phyloP scores from a whole-genome alignment of 2,329 filamentous ascomycete species.

The Orbilia oligospora region DNA sequence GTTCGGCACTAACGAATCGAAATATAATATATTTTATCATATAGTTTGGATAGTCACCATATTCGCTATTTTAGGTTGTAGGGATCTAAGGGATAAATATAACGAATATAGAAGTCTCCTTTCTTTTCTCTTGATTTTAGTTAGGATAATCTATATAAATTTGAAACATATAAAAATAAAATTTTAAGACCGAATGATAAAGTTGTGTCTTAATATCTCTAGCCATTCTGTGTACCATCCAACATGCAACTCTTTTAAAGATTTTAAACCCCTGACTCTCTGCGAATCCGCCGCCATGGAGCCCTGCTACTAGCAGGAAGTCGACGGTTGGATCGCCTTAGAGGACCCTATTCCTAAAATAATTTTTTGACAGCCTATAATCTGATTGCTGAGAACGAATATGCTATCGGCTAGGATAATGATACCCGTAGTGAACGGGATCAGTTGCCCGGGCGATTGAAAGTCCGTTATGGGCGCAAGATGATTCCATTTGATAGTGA shows the following conservation, averaged over 20 bases:
- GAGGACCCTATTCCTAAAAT: background rate
- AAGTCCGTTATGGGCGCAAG: constrained; percentile 29
- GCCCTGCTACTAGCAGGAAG: background rate
- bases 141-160: constrained; percentile 1
- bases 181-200: too few relatives aligned
- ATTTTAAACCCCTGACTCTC: too few relatives aligned
- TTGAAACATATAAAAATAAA: constrained; percentile 8
- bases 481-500: constrained; percentile 40
- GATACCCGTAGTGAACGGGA: constrained; percentile 28
- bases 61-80: background rate
- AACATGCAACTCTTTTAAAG: too few relatives aligned
- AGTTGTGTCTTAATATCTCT: too few relatives aligned
- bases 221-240: too few relatives aligned
- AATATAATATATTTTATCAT: too few relatives aligned
- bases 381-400: constrained; percentile 7
- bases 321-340: background rate
- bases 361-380: background rate
- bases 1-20: too few relatives aligned
- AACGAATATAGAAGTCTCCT: constrained; percentile 4
- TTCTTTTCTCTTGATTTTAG: background rate
- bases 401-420: constrained; percentile 34
- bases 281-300: too few relatives aligned
- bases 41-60: background rate
- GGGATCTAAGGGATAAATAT: background rate
- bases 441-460: constrained; percentile 36